phyloP scores from a whole-genome alignment of 2,329 filamentous ascomycete genomes.

The Penicillium palitans region DNA sequence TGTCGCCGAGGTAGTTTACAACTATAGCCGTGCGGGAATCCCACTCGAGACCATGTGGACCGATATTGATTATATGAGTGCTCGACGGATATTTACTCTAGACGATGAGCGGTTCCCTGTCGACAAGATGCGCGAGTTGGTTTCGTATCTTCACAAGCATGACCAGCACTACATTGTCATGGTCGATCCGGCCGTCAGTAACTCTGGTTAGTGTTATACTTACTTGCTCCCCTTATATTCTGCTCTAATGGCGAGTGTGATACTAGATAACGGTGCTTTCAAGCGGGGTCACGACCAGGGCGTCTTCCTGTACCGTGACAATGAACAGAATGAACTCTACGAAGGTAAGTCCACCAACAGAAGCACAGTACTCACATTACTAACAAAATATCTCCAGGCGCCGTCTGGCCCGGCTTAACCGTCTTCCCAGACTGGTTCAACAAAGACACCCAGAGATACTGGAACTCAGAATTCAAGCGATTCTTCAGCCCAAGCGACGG shows the following conservation, averaged over 20 bases:
- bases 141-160: constrained; percentile 64
- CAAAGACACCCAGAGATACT: constrained; percentile 63
- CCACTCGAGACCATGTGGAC: constrained; percentile 51
- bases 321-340: constrained; percentile 53
- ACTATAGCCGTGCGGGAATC: constrained; percentile 45
- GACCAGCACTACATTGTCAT: constrained; percentile 74
- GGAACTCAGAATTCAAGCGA: constrained; percentile 64
- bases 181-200: constrained; percentile 62
- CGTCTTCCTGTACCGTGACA: constrained; percentile 54
- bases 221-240: neutral
- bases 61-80: constrained; percentile 47
- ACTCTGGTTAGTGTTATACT: constrained; percentile 29
- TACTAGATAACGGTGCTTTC: constrained; percentile 55
- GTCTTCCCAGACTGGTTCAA: constrained; percentile 78
- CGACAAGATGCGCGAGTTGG: constrained; percentile 61
- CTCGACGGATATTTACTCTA: constrained; percentile 42
- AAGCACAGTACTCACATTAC: neutral
- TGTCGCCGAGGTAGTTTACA: constrained; percentile 47
- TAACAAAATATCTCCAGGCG: constrained; percentile 45
- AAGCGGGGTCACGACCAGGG: constrained; percentile 61
- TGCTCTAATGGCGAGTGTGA: neutral
- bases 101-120: constrained; percentile 42
- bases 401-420: constrained; percentile 75
- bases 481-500: constrained; percentile 67
- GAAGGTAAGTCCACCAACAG: constrained; percentile 35